Conservation (phyloP, 768 basidiomycete genomes). For the Naganishia antarctica region DNA sequence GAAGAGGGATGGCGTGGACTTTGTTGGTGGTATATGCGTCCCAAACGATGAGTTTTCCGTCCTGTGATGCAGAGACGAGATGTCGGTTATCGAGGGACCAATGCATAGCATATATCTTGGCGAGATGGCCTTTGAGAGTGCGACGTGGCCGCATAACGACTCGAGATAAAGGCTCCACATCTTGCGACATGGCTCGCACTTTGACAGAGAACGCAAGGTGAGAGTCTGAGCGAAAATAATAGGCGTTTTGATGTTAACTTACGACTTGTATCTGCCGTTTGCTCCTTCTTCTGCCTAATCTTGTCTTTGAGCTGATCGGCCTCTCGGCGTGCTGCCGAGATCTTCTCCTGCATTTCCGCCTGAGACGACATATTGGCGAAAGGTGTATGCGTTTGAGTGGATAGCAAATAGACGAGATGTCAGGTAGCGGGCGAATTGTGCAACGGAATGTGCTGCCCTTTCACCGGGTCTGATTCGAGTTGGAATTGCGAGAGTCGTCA, state of each 20-base stretch:
- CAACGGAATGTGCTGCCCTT: too few relatives aligned
- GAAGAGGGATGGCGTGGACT: slow-evolving; percentile 95
- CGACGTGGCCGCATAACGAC: slow-evolving; percentile 95
- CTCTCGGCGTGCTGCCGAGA: slow-evolving; percentile 92
- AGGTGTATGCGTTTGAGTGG: background rate
- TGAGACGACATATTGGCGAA: slow-evolving; percentile 37
- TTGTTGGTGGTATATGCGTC: slow-evolving; percentile 99
- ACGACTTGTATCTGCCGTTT: slow-evolving; percentile 97
- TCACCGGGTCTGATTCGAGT: too few relatives aligned
- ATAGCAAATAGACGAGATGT: too few relatives aligned
- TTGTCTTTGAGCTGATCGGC: slow-evolving; percentile 97
- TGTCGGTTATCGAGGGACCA: slow-evolving; percentile 97
- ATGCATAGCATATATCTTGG: slow-evolving; percentile 99
- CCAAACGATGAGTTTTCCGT: slow-evolving; percentile 99
- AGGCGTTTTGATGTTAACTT: slow-evolving; percentile 51
- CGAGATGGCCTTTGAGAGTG: slow-evolving; percentile 91
- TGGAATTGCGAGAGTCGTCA: too few relatives aligned
- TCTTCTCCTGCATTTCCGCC: slow-evolving; percentile 53
- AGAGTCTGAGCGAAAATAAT: background rate
- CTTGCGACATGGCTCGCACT: slow-evolving; percentile 98
- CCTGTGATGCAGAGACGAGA: slow-evolving; percentile 98
- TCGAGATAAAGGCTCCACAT: slow-evolving; percentile 90
- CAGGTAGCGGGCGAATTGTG: too few relatives aligned
- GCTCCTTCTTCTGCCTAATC: slow-evolving; percentile 92
- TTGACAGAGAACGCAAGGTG: background rate